These are phyloP conservation scores for Ballota nigra DNA, from an alignment of 257 asterid genomes.

Conservation along the genomic window DNA sequence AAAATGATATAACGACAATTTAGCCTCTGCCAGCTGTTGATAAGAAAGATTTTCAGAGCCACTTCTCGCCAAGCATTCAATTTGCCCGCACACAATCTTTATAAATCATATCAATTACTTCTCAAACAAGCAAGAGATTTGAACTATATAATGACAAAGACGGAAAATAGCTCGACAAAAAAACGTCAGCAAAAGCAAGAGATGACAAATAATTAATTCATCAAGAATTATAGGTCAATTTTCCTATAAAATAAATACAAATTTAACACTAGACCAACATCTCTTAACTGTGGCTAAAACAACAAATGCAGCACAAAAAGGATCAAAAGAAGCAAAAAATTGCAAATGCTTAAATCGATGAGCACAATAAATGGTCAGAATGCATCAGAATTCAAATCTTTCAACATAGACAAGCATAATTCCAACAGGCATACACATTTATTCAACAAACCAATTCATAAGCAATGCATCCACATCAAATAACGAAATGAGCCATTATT, in stretches of 20 bases:
- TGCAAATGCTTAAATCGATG: not conserved
- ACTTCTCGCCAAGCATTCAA: not conserved
- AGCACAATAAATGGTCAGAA: not conserved
- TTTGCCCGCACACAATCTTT: not conserved
- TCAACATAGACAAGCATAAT: not conserved
- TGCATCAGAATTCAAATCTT: not conserved
- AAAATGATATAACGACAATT: not conserved
- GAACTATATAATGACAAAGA: not conserved
- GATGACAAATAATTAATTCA: not conserved
- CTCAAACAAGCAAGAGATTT: not conserved
- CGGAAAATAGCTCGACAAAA: not conserved
- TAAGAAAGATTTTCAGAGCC: not conserved
- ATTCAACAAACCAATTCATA: not conserved
- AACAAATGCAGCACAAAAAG: not conserved
- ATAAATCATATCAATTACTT: not conserved
- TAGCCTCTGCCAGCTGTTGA: not conserved
- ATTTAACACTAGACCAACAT: not conserved
- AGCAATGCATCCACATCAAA: conserved; percentile 3
- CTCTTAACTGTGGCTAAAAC: not conserved
- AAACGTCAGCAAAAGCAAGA: not conserved
- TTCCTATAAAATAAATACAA: not conserved
- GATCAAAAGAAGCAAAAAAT: not conserved
- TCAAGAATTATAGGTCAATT: not conserved
- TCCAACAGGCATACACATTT: not conserved
- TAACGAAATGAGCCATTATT: not conserved